Percentiles rank a stretch among this genome's conserved stretches.
phyloP scores from a whole-genome alignment of 495 filamentous ascomycete species.

The Lophiostoma macrostomum region DNA sequence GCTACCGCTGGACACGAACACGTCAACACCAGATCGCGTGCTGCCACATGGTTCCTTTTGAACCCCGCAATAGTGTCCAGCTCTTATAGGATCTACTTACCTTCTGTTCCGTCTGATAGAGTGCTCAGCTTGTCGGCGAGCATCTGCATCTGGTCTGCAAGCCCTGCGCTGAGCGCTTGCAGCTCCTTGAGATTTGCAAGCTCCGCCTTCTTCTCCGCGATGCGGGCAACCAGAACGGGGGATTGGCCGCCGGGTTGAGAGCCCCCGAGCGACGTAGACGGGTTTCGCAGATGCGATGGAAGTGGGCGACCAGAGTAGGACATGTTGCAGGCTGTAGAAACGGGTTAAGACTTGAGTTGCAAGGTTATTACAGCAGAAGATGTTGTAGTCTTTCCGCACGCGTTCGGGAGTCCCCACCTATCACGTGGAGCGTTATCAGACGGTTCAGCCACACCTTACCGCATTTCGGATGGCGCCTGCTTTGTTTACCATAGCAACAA shows the following conservation, averaged over 20 bases:
- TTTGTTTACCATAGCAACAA: slow-evolving; percentile 22
- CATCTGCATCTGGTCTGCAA: slow-evolving; percentile 87
- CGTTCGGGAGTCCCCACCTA: no score
- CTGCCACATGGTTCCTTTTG: slow-evolving; percentile 7
- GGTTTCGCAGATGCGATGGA: slow-evolving; percentile 60
- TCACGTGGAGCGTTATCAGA: neutral
- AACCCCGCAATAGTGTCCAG: slow-evolving; percentile 5
- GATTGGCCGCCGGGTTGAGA: slow-evolving; percentile 63
- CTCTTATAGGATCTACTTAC: slow-evolving; percentile 52
- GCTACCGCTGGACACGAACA: slow-evolving; percentile 67
- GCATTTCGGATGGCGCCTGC: slow-evolving; percentile 3
- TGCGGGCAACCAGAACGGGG: slow-evolving; percentile 75
- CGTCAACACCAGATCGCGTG: slow-evolving; percentile 23
- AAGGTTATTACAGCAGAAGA: neutral
- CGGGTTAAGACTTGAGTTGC: neutral
- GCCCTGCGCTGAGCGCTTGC: slow-evolving; percentile 78
- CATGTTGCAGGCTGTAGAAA: slow-evolving; percentile 43
- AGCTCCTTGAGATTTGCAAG: slow-evolving; percentile 84
- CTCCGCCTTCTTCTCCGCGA: slow-evolving; percentile 91
- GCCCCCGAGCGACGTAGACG: slow-evolving; percentile 48
- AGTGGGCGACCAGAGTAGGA: slow-evolving; percentile 58
- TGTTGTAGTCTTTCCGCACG: neutral
- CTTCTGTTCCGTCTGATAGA: slow-evolving; percentile 89
- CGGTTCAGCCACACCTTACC: no score
- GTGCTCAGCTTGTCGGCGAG: slow-evolving; percentile 85